These are phyloP conservation scores for Albatrellus ellisii DNA, from an alignment of 768 basidiomycete species.

Conservation along the genomic window DNA sequence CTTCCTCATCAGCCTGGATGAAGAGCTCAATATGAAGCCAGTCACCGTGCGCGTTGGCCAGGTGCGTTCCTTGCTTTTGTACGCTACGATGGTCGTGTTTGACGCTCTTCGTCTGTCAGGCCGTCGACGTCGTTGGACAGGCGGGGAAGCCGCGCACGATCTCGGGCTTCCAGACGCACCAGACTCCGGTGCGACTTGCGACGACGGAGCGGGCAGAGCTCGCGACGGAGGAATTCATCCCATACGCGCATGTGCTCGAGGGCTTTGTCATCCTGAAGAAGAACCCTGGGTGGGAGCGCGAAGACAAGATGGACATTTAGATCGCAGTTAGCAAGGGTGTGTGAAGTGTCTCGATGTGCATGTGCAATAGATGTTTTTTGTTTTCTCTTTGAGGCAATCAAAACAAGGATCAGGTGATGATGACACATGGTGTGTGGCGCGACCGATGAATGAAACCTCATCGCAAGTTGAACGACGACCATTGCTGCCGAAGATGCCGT, in stretches of 20 bases:
- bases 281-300: slow-evolving; percentile 82
- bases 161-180: slow-evolving; percentile 97
- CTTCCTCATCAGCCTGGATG: slow-evolving; percentile 94
- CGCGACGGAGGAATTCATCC: slow-evolving; percentile 93
- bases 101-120: slow-evolving; percentile 29
- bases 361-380: too few relatives aligned
- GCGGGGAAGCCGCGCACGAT: slow-evolving; percentile 96
- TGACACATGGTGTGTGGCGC: too few relatives aligned
- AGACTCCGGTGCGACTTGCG: slow-evolving; percentile 89
- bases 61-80: slow-evolving; percentile 26
- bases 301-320: slow-evolving; percentile 76
- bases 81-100: background rate
- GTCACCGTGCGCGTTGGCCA: slow-evolving; percentile 94
- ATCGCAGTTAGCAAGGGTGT: background rate
- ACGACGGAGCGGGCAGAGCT: slow-evolving; percentile 92
- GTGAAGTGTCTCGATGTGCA: background rate
- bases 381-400: too few relatives aligned
- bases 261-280: slow-evolving; percentile 87
- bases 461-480: too few relatives aligned
- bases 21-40: slow-evolving; percentile 72
- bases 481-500: too few relatives aligned
- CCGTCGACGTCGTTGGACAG: slow-evolving; percentile 94
- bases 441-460: too few relatives aligned
- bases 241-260: slow-evolving; percentile 82
- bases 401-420: too few relatives aligned